Conservation (phyloP, 345 rosid genomes). For the Gossypium raimondii region DNA sequence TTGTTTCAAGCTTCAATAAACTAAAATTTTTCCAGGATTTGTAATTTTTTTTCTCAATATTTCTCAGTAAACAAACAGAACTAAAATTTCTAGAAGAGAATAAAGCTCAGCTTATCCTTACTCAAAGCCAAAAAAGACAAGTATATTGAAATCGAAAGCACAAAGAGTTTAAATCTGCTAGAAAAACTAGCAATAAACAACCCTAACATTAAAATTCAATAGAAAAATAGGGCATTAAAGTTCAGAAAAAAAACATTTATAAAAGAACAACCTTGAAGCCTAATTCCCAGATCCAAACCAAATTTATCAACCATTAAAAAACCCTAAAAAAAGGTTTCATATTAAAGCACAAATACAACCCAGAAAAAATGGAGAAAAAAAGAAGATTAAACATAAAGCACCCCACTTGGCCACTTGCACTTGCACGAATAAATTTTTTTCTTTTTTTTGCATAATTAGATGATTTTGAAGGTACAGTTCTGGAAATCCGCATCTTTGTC, state of each 20-base stretch:
- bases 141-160: background rate
- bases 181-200: background rate
- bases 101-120: background rate
- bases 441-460: background rate
- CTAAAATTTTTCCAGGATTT: background rate
- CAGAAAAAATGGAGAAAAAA: background rate
- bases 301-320: background rate
- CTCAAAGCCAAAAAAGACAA: background rate
- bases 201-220: background rate
- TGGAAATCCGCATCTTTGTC: conserved; percentile 9
- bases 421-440: background rate
- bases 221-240: background rate
- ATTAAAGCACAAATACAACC: background rate
- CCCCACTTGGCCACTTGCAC: background rate
- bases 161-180: background rate
- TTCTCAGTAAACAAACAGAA: background rate
- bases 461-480: background rate
- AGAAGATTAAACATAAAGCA: background rate
- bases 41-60: background rate
- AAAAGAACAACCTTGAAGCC: background rate
- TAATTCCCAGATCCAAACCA: conserved; percentile 22
- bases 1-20: background rate
- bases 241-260: background rate
- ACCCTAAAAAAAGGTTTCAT: background rate
- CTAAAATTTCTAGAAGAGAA: background rate